phyloP scores from a whole-genome alignment of 148 eudicot genomes.

The Chenopodium suecicum region DNA sequence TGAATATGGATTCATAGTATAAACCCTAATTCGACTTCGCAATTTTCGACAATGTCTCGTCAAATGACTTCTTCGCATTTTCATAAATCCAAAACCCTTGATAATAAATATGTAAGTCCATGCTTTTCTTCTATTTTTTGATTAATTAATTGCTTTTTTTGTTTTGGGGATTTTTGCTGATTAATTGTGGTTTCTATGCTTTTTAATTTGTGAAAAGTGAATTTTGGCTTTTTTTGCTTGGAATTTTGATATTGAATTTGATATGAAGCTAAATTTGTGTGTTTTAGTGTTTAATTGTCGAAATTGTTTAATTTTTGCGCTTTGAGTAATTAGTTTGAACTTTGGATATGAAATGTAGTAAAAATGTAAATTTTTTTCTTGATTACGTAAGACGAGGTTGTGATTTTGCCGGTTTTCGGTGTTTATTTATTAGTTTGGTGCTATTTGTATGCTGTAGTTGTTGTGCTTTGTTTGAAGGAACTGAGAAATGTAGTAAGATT shows the following conservation, averaged over 20 bases:
- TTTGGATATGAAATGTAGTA: background rate
- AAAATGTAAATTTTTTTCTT: too few species aligned
- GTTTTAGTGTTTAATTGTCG: background rate
- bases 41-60: conserved; percentile 53
- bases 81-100: conserved; percentile 91
- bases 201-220: background rate
- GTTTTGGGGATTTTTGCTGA: background rate
- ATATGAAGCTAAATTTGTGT: background rate
- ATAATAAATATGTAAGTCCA: conserved; percentile 79
- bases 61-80: conserved; percentile 60
- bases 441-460: background rate
- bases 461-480: background rate
- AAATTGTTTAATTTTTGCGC: background rate
- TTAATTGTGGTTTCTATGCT: background rate
- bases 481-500: background rate
- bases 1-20: background rate
- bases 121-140: background rate
- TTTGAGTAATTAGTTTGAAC: too few species aligned
- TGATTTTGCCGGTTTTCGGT: background rate
- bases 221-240: background rate
- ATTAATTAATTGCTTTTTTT: background rate
- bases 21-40: background rate
- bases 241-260: background rate
- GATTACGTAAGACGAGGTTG: background rate
- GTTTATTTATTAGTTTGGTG: background rate